Conservation (phyloP, 768 basidiomycete genomes). For the Tylopilus balloui region DNA sequence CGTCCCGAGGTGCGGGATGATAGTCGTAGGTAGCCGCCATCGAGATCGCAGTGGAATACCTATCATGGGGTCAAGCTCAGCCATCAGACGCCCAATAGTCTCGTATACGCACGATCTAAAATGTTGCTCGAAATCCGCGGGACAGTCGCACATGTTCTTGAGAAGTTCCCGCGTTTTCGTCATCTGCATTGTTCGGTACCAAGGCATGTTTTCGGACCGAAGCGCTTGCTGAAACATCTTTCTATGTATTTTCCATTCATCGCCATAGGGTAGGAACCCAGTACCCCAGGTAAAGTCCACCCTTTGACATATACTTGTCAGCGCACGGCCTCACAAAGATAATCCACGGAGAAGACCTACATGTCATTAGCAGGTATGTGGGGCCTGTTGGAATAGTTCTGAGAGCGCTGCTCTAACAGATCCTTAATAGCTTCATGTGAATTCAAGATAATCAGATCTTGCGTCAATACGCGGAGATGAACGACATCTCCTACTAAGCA, state of each 20-base stretch:
- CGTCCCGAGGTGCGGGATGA: conserved; percentile 4
- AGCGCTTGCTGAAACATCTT: conserved; percentile 4
- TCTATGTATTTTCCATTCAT: conserved; percentile 5
- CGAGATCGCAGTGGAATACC: conserved; percentile 7
- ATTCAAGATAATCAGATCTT: conserved; percentile 9
- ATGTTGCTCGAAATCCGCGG: conserved; percentile 3
- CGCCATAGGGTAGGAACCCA: conserved; percentile 2
- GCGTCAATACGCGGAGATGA: conserved; percentile 7
- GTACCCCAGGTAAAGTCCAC: conserved; percentile 7
- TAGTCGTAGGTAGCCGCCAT: conserved; percentile 12
- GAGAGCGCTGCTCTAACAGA: conserved; percentile 2
- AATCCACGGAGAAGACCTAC: neutral
- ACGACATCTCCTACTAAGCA: conserved; percentile 3
- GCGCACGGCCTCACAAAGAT: neutral
- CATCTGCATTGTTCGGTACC: neutral
- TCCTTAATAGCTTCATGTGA: conserved; percentile 9
- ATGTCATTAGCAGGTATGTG: conserved; percentile 1
- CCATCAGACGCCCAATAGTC: neutral
- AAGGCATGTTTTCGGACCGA: neutral
- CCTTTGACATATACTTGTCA: neutral
- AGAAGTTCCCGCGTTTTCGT: conserved; percentile 2
- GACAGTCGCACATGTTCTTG: conserved; percentile 1
- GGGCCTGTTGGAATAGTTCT: conserved; percentile 8
- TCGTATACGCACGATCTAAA: conserved; percentile 6
- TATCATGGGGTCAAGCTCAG: neutral